Conservation (phyloP, 2,329 filamentous ascomycete species). For the Septoria linicola region DNA sequence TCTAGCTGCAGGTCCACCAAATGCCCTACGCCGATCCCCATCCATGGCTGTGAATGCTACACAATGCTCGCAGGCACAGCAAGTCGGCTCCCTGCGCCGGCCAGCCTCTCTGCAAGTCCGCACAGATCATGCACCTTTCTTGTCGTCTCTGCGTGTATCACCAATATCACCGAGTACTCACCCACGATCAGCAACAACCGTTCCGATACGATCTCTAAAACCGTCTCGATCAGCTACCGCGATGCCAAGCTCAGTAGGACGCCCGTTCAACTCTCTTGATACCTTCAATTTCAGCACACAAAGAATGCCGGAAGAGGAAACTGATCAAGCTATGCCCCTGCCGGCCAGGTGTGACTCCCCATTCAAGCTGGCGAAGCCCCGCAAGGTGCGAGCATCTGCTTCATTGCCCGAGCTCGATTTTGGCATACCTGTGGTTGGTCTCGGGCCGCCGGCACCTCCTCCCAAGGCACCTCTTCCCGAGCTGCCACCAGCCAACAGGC, state of each 20-base stretch:
- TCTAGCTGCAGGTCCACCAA: slow-evolving; percentile 1
- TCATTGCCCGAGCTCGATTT: slow-evolving; percentile 35
- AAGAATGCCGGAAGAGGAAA: slow-evolving; percentile 17
- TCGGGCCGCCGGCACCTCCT: slow-evolving; percentile 49
- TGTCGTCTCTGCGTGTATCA: slow-evolving; percentile 35
- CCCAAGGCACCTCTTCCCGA: slow-evolving; percentile 47
- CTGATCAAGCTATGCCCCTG: slow-evolving; percentile 23
- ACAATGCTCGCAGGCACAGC: slow-evolving; percentile 1
- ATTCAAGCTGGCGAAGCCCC: slow-evolving; percentile 30
- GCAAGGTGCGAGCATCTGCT: slow-evolving; percentile 21
- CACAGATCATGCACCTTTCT: slow-evolving; percentile 45
- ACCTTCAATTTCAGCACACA: slow-evolving; percentile 15
- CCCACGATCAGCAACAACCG: slow-evolving; percentile 24
- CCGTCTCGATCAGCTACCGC: slow-evolving; percentile 29
- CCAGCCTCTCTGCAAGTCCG: slow-evolving; percentile 48
- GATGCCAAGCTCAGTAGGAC: slow-evolving; percentile 14
- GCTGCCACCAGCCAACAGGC: slow-evolving; percentile 18
- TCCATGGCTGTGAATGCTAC: slow-evolving; percentile 11
- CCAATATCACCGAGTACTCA: slow-evolving; percentile 34
- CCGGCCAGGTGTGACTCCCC: slow-evolving; percentile 13
- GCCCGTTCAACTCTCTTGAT: not conserved
- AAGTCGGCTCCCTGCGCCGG: slow-evolving; percentile 37
- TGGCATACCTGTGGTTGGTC: slow-evolving; percentile 41
- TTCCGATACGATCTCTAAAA: slow-evolving; percentile 34
- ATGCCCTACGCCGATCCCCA: slow-evolving; percentile 16